Percentiles rank a stretch among this genome's conserved stretches.
Conservation (phyloP, 306 rosid genomes). For the Delonix regia region DNA sequence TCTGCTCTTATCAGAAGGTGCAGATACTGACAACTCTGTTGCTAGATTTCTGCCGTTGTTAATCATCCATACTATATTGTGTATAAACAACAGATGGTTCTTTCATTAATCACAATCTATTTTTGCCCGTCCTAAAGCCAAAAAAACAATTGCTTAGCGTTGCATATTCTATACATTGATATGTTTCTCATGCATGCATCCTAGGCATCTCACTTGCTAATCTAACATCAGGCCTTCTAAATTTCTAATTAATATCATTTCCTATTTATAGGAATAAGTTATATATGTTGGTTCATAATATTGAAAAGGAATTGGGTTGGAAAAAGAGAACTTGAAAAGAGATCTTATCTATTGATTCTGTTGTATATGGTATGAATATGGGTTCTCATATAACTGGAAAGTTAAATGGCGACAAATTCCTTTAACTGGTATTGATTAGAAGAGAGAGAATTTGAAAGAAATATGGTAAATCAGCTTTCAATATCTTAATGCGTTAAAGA, state of each 20-base stretch:
- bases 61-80: background rate
- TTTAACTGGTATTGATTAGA: background rate
- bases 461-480: background rate
- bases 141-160: background rate
- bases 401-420: background rate
- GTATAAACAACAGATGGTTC: background rate
- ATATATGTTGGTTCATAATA: background rate
- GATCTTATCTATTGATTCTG: background rate
- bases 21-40: background rate
- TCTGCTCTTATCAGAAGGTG: slow-evolving; percentile 3
- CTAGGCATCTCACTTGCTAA: background rate
- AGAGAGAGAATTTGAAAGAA: background rate
- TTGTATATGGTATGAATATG: background rate
- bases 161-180: background rate
- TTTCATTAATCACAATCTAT: background rate
- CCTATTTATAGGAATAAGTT: background rate
- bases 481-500: background rate
- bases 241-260: background rate
- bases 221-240: background rate
- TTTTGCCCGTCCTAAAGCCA: background rate
- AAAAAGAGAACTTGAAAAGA: background rate
- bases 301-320: slow-evolving; percentile 2
- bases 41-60: background rate
- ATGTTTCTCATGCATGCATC: background rate
- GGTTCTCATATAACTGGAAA: background rate